Evolutionary conservation across 1,284 basidiomycete species (phyloP).

Genomic region (Hypsizygus ulmarius): DNA sequence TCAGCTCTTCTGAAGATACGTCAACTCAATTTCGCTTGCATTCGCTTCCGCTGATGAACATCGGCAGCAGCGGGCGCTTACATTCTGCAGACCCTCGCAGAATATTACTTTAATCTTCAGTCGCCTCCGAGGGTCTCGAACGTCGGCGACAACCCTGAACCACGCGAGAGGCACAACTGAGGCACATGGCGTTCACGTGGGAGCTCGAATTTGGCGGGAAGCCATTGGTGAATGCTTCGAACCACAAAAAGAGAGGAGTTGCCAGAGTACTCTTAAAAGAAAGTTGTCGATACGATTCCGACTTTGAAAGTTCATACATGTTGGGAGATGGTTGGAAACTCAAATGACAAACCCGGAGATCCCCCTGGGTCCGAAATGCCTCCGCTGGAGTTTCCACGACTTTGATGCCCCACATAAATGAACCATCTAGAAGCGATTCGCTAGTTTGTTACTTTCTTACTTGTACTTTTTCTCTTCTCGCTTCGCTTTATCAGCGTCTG

Average conservation of each 20-base stretch:
- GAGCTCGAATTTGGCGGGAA: too few species aligned
- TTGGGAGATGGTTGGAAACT: constrained; percentile 12
- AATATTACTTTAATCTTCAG: constrained; percentile 13
- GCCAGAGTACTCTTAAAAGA: background rate
- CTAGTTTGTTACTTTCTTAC: constrained; percentile 26
- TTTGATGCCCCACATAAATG: constrained; percentile 31
- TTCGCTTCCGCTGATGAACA: background rate
- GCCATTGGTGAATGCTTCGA: background rate
- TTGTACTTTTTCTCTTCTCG: constrained; percentile 15
- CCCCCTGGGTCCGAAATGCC: constrained; percentile 37
- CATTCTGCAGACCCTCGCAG: constrained; percentile 1
- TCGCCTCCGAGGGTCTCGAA: constrained; percentile 21
- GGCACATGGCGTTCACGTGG: constrained; percentile 37
- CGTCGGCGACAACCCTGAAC: constrained; percentile 15
- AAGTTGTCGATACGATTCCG: constrained; percentile 4
- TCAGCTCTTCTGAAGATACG: background rate
- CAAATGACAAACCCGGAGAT: constrained; percentile 33
- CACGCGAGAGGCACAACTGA: constrained; percentile 29
- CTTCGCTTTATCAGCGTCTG: constrained; percentile 2
- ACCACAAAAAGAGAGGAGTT: background rate
- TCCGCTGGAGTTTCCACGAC: constrained; percentile 36
- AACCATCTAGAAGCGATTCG: constrained; percentile 28
- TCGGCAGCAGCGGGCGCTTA: background rate
- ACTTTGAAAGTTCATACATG: constrained; percentile 8
- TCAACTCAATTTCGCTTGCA: background rate